A percentile compares a stretch with the other conserved stretches of the same genome.
Evolutionary conservation across 1,284 basidiomycete species (phyloP).

Genomic region (Puccinia horiana): DNA sequence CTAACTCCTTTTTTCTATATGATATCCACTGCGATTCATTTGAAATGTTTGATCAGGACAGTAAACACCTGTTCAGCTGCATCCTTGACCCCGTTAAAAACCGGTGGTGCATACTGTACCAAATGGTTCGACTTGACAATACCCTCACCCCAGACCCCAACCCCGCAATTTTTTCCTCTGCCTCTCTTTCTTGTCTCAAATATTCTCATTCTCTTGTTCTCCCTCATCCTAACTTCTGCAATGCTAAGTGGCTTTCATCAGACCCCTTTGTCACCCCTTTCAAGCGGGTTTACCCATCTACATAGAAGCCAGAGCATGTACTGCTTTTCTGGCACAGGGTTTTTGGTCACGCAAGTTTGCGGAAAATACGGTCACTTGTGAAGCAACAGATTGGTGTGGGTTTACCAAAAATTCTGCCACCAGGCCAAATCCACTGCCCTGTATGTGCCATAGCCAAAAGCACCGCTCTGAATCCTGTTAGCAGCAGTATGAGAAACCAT

Average conservation of each 20-base stretch:
- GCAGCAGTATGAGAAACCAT: not conserved
- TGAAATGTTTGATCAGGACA: not conserved
- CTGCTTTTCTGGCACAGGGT: not conserved
- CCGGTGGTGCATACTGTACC: not conserved
- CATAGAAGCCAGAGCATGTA: not conserved
- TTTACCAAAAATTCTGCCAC: not conserved
- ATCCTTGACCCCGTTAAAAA: not conserved
- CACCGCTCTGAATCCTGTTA: not conserved
- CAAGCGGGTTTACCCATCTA: not conserved
- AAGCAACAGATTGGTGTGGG: not conserved
- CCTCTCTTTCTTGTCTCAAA: no score
- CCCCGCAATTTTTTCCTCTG: no score
- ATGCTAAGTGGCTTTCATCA: no score
- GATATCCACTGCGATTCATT: not conserved
- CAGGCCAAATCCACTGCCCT: not conserved
- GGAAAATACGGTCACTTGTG: not conserved
- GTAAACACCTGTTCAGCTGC: not conserved
- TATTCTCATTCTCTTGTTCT: not conserved
- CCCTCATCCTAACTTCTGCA: not conserved
- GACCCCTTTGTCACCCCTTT: not conserved
- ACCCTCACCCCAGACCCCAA: no score
- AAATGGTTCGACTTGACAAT: not conserved
- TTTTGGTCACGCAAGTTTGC: not conserved
- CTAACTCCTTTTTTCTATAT: not conserved
- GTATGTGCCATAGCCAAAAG: not conserved